Evolutionary conservation across 1,284 basidiomycete genomes (phyloP).

Genomic region (Sanghuangporus baumii): DNA sequence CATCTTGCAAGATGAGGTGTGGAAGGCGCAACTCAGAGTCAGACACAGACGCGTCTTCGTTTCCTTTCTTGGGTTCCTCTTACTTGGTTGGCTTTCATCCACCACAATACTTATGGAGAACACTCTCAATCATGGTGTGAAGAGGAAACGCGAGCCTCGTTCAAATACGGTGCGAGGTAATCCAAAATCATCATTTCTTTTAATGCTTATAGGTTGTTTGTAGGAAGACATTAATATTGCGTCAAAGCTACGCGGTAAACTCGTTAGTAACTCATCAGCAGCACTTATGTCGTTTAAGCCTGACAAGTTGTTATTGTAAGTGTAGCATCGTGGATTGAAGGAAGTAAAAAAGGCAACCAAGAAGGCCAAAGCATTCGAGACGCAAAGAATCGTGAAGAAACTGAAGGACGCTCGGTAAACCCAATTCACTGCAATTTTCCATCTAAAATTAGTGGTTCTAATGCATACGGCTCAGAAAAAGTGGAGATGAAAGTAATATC

Average conservation of each 20-base stretch:
- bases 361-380: slow-evolving; percentile 79
- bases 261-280: slow-evolving; percentile 5
- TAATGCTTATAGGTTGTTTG: background rate
- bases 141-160: slow-evolving; percentile 10
- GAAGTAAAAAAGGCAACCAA: slow-evolving; percentile 70
- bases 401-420: slow-evolving; percentile 65
- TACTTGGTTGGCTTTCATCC: background rate
- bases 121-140: slow-evolving; percentile 1
- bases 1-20: background rate
- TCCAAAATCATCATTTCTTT: background rate
- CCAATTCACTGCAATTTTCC: background rate
- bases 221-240: slow-evolving; percentile 10
- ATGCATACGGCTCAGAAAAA: slow-evolving; percentile 30
- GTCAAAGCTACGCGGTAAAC: slow-evolving; percentile 12
- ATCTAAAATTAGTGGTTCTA: background rate
- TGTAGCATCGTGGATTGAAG: slow-evolving; percentile 63
- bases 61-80: background rate
- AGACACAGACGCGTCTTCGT: background rate
- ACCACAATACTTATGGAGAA: background rate
- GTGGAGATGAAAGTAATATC: slow-evolving; percentile 32
- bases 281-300: background rate
- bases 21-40: background rate
- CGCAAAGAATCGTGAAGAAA: slow-evolving; percentile 79
- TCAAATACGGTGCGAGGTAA: background rate
- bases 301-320: slow-evolving; percentile 6